A percentile compares a stretch with the other conserved stretches of the same genome.
Evolutionary conservation across 2,329 filamentous ascomycete species (phyloP).

Genomic region (Fusarium graminum): DNA sequence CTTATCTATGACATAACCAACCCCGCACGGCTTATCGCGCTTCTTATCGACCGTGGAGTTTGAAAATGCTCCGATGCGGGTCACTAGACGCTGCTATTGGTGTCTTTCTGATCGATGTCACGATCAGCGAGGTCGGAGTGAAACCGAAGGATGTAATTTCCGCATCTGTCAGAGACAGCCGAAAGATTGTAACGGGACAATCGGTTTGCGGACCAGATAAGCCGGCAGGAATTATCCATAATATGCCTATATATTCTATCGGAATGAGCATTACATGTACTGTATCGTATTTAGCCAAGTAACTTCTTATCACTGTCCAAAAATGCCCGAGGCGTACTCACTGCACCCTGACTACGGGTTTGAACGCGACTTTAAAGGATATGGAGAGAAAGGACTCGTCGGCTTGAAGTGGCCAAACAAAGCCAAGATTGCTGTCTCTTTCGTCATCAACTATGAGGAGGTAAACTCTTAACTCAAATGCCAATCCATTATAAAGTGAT

Average conservation of each 20-base stretch:
- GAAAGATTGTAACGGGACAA: not conserved
- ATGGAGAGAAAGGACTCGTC: slow-evolving; percentile 5
- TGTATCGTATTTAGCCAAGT: no score
- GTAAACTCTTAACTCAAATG: not conserved
- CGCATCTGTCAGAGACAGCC: no score
- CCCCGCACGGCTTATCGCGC: not conserved
- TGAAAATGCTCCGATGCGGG: not conserved
- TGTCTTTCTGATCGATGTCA: not conserved
- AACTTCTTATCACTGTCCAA: not conserved
- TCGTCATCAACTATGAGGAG: slow-evolving; percentile 24
- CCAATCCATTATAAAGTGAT: no score
- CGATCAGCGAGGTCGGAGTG: no score
- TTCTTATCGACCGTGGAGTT: not conserved
- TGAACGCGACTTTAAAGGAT: slow-evolving; percentile 14
- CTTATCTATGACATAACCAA: no score
- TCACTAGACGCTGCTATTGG: not conserved
- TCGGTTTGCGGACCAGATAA: not conserved
- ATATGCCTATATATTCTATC: not conserved
- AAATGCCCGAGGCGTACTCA: not conserved
- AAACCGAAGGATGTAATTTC: not conserved
- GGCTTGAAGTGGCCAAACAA: slow-evolving; percentile 18
- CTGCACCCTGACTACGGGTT: not conserved
- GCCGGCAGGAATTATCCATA: not conserved
- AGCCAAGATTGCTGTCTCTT: slow-evolving; percentile 8
- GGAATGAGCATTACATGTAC: no score